These are phyloP conservation scores for Tardiomyces depauwii DNA, from an alignment of 1,139 yeast genomes.

Conservation along the genomic window DNA sequence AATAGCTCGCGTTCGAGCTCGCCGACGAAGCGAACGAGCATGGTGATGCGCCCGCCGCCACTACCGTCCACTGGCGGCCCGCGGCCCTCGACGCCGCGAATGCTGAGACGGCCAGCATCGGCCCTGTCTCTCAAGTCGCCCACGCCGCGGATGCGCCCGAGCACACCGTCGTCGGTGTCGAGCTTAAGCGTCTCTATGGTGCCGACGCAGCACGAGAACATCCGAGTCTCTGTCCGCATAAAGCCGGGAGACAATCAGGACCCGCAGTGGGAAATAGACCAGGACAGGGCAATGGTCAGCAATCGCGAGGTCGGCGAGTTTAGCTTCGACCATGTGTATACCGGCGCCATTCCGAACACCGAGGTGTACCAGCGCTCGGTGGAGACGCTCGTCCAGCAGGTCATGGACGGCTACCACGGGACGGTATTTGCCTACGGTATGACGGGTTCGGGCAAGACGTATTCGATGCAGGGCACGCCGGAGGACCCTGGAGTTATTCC, in stretches of 20 bases:
- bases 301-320: slow-evolving; percentile 34
- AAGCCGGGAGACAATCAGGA: slow-evolving; percentile 16
- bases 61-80: not conserved
- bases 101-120: slow-evolving; percentile 1
- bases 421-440: slow-evolving; percentile 90
- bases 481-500: slow-evolving; percentile 71
- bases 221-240: slow-evolving; percentile 26
- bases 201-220: slow-evolving; percentile 13
- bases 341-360: slow-evolving; percentile 33
- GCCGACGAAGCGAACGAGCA: slow-evolving; percentile 1
- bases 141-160: not conserved
- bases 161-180: not conserved
- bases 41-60: slow-evolving; percentile 1
- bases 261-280: slow-evolving; percentile 17
- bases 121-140: slow-evolving; percentile 1
- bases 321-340: slow-evolving; percentile 68
- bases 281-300: slow-evolving; percentile 12
- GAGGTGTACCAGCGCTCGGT: slow-evolving; percentile 56
- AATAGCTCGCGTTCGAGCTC: slow-evolving; percentile 1
- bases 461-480: slow-evolving; percentile 71
- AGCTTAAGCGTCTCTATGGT: not conserved
- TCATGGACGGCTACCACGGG: slow-evolving; percentile 74
- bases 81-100: not conserved
- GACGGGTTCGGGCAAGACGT: slow-evolving; percentile 96
- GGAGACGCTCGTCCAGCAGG: slow-evolving; percentile 48